A percentile compares a stretch with the other conserved stretches of the same genome.
phyloP scores from a whole-genome alignment of 208 protist genomes.

The Herpetomonas tarakana region DNA sequence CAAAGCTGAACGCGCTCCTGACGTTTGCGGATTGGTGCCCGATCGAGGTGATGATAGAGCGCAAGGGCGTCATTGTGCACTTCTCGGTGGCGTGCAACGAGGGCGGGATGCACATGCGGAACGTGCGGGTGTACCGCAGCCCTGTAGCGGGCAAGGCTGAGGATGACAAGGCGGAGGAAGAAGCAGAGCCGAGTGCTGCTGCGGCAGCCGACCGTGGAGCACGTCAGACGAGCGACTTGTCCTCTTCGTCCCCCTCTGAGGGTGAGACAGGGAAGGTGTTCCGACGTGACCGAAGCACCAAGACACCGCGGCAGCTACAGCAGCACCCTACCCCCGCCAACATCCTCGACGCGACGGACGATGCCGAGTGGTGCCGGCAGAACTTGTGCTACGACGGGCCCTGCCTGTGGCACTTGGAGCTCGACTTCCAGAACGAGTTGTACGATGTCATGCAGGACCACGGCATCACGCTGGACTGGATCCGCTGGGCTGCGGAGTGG shows the following conservation, averaged over 20 bases:
- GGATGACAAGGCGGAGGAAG: not conserved
- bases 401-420: constrained; percentile 80
- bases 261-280: not conserved
- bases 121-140: constrained; percentile 73
- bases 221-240: not conserved
- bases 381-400: constrained; percentile 83
- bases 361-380: constrained; percentile 46
- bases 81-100: constrained; percentile 70
- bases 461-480: constrained; percentile 64
- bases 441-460: constrained; percentile 89
- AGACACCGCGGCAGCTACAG: not conserved
- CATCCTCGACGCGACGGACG: constrained; percentile 36
- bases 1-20: constrained; percentile 53
- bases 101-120: constrained; percentile 85
- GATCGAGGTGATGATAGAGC: constrained; percentile 68
- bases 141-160: not conserved
- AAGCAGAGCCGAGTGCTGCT: no score
- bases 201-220: no score
- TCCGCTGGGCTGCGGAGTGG: constrained; percentile 72
- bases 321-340: constrained; percentile 4
- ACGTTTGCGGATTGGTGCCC: constrained; percentile 76
- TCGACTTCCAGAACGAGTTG: constrained; percentile 78
- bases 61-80: constrained; percentile 74
- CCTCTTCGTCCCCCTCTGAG: not conserved
- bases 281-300: not conserved